phyloP scores from a whole-genome alignment of 306 rosid species.

The Inga leiocalycina region DNA sequence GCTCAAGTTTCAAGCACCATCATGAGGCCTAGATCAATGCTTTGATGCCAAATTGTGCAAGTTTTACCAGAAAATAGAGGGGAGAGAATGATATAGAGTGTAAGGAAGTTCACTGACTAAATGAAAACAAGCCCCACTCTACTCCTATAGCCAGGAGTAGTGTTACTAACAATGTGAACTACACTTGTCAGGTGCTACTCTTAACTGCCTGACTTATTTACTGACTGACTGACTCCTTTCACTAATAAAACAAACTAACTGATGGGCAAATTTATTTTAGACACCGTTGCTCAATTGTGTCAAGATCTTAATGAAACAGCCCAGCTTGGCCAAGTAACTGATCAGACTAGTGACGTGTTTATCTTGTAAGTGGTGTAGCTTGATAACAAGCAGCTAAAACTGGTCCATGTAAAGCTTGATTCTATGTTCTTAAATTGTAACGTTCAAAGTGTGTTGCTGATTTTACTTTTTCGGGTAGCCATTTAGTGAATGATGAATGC shows the following conservation, averaged over 20 bases:
- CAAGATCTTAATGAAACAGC: neutral
- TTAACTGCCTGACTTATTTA: neutral
- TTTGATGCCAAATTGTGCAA: neutral
- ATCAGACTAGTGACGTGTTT: neutral
- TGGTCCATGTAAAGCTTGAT: slow-evolving; percentile 10
- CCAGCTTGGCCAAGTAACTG: slow-evolving; percentile 20
- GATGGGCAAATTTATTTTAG: neutral
- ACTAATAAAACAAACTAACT: neutral
- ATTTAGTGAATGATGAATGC: neutral
- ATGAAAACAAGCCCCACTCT: neutral
- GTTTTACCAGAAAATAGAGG: neutral
- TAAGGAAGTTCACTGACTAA: neutral
- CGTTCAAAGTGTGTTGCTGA: neutral
- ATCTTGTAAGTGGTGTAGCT: slow-evolving; percentile 13
- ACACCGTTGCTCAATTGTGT: slow-evolving; percentile 4
- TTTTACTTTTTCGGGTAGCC: neutral
- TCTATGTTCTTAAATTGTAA: neutral
- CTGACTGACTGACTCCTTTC: neutral
- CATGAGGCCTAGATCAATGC: neutral
- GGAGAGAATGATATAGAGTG: neutral
- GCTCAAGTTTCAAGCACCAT: neutral
- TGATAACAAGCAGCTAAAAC: slow-evolving; percentile 3
- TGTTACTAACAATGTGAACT: neutral
- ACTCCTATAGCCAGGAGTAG: neutral
- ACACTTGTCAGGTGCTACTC: neutral